Evolutionary conservation across 257 asterid genomes (phyloP).

Genomic region (Solanum dulcamara): DNA sequence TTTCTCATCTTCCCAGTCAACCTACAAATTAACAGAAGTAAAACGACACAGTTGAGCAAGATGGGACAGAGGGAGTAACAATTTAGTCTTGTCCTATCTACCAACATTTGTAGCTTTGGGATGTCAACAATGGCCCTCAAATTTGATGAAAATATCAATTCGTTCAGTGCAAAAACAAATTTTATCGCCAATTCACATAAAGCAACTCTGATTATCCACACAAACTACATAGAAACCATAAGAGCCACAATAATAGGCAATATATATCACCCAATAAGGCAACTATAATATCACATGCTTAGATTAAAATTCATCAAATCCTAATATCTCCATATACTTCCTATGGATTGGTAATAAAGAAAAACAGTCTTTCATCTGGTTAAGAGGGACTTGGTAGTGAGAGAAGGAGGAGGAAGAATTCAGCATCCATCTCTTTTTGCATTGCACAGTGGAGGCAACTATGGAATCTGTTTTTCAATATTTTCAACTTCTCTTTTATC

Average conservation of each 20-base stretch:
- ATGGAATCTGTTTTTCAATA: neutral
- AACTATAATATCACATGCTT: neutral
- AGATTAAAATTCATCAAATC: neutral
- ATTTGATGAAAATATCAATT: neutral
- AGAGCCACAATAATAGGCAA: neutral
- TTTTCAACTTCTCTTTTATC: neutral
- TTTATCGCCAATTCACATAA: neutral
- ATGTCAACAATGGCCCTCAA: neutral
- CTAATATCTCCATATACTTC: neutral
- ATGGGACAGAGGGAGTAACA: neutral
- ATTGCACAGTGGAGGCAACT: neutral
- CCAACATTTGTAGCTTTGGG: neutral
- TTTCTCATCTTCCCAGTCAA: slow-evolving; percentile 86
- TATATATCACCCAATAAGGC: neutral
- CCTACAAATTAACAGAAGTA: slow-evolving; percentile 31
- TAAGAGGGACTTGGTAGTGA: neutral
- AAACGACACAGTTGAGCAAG: neutral
- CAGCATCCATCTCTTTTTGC: neutral
- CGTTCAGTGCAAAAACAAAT: neutral
- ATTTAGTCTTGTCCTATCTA: neutral
- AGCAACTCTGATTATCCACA: neutral
- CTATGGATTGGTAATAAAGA: neutral
- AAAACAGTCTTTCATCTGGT: neutral
- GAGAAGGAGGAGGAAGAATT: neutral
- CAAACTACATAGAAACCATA: neutral